phyloP scores from a whole-genome alignment of 768 basidiomycete species.

The Lactarius akahatsu region DNA sequence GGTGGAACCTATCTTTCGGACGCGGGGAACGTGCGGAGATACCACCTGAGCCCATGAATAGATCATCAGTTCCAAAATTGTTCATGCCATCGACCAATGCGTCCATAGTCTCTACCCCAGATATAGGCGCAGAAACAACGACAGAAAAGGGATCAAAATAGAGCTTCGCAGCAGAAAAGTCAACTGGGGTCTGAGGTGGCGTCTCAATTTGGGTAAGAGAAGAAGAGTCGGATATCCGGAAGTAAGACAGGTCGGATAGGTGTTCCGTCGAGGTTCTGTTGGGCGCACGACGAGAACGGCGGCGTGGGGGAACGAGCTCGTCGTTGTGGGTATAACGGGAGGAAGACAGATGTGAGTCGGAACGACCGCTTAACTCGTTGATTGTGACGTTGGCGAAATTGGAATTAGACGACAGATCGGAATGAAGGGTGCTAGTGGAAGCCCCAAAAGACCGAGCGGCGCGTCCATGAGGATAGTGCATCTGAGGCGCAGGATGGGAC shows the following conservation, averaged over 20 bases:
- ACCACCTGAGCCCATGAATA: constrained; percentile 42
- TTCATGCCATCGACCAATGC: constrained; percentile 91
- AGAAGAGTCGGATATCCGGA: constrained; percentile 64
- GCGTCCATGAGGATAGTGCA: constrained; percentile 6
- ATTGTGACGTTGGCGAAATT: constrained; percentile 18
- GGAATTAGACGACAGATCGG: constrained; percentile 26
- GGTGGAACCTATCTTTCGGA: constrained; percentile 56
- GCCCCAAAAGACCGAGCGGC: constrained; percentile 7
- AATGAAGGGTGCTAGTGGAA: constrained; percentile 17
- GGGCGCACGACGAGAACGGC: constrained; percentile 21
- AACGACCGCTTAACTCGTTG: constrained; percentile 8
- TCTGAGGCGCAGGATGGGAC: constrained; percentile 39
- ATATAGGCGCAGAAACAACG: constrained; percentile 70
- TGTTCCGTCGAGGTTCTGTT: constrained; percentile 19
- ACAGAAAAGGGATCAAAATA: constrained; percentile 43
- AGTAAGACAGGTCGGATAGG: constrained; percentile 31
- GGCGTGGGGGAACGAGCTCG: constrained; percentile 21
- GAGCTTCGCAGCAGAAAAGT: constrained; percentile 41
- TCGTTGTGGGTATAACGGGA: constrained; percentile 9
- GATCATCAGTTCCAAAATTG: constrained; percentile 55
- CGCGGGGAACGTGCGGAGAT: constrained; percentile 53
- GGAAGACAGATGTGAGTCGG: constrained; percentile 14
- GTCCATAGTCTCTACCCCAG: constrained; percentile 86
- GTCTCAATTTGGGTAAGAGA: constrained; percentile 64
- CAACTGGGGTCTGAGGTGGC: constrained; percentile 66